Conservation (phyloP, 352 stramenopile genomes). For the Phytophthora ohioensis region DNA sequence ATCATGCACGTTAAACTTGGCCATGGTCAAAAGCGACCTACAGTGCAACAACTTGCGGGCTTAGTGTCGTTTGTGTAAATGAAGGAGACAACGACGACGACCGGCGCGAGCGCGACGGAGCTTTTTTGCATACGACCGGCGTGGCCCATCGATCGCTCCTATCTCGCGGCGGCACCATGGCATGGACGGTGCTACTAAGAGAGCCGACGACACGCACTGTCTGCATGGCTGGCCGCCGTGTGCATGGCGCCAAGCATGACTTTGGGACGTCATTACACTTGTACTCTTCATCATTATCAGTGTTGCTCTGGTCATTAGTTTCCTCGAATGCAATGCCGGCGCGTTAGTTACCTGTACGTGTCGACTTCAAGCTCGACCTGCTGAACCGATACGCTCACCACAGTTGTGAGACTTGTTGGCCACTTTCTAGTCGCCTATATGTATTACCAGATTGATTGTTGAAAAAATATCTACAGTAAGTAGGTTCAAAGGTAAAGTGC, state of each 20-base stretch:
- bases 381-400: neutral
- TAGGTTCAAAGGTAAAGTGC: too few species aligned
- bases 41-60: conserved; percentile 18
- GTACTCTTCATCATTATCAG: neutral
- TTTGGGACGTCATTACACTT: conserved; percentile 7
- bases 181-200: conserved; percentile 29
- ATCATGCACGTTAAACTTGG: conserved; percentile 52
- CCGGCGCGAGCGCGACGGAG: conserved; percentile 8
- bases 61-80: conserved; percentile 44
- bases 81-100: conserved; percentile 25
- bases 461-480: neutral
- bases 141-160: conserved; percentile 33
- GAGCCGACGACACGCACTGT: conserved; percentile 20
- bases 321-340: neutral
- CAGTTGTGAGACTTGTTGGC: conserved; percentile 14
- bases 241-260: conserved; percentile 15
- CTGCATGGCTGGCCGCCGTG: conserved; percentile 5
- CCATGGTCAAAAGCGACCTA: conserved; percentile 31
- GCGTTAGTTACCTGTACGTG: neutral
- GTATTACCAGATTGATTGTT: neutral
- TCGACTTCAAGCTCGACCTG: neutral
- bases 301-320: conserved; percentile 12
- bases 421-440: conserved; percentile 10
- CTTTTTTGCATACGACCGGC: conserved; percentile 18
- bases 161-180: conserved; percentile 32